phyloP scores from a whole-genome alignment of 2,329 filamentous ascomycete species.

The Diaporthe citrichinensis region DNA sequence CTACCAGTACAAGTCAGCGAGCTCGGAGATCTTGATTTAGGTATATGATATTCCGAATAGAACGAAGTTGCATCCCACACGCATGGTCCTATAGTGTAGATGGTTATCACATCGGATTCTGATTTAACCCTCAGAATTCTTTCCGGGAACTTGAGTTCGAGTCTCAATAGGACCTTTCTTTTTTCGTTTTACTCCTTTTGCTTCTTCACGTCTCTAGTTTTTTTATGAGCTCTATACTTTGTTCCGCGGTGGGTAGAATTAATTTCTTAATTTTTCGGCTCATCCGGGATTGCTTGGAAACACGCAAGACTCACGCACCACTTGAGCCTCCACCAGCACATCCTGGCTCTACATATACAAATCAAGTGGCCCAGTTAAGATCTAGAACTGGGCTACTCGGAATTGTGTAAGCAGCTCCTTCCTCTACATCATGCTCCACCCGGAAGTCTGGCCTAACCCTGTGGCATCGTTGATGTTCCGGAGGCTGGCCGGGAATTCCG shows the following conservation, averaged over 20 bases:
- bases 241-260: background rate
- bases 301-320: background rate
- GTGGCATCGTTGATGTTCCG: background rate
- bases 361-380: background rate
- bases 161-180: constrained; percentile 28
- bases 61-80: background rate
- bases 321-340: background rate
- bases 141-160: constrained; percentile 39
- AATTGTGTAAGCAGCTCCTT: background rate
- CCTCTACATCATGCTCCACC: background rate
- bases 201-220: no score
- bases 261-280: background rate
- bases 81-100: constrained; percentile 38
- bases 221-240: background rate
- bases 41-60: no score
- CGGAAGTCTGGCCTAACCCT: background rate
- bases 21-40: no score
- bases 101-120: constrained; percentile 42
- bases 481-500: constrained; percentile 11
- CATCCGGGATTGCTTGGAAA: background rate
- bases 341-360: background rate
- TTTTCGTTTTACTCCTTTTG: background rate
- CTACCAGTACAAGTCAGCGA: no score
- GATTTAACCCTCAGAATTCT: background rate
- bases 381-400: background rate